Conservation (phyloP, 2,329 filamentous ascomycete genomes). For the Celoporthe dispersa region DNA sequence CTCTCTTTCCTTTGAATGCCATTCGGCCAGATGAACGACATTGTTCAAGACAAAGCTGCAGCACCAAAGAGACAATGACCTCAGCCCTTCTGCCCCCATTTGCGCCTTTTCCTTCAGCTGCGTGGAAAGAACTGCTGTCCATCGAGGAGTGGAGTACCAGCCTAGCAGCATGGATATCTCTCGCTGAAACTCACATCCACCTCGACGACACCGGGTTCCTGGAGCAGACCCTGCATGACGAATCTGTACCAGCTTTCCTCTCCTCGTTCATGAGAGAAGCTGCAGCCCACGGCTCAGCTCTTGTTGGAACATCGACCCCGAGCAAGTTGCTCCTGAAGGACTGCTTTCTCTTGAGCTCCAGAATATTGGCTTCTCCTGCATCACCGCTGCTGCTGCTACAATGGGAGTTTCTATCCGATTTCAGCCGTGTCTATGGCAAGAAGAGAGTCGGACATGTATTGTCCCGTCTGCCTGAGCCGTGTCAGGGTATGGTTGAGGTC, state of each 20-base stretch:
- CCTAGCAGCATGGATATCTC: conserved; percentile 74
- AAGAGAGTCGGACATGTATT: conserved; percentile 60
- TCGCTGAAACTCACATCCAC: conserved; percentile 68
- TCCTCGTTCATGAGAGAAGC: conserved; percentile 66
- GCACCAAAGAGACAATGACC: conserved; percentile 37
- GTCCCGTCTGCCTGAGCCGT: conserved; percentile 54
- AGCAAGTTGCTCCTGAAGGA: conserved; percentile 60
- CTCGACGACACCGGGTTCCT: conserved; percentile 61
- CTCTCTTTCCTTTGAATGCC: background rate
- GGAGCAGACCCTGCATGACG: conserved; percentile 55
- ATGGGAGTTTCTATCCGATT: conserved; percentile 71
- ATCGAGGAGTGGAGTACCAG: conserved; percentile 77
- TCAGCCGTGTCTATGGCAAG: conserved; percentile 70
- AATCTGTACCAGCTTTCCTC: conserved; percentile 67
- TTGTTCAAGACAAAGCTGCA: background rate
- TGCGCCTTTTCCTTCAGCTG: conserved; percentile 74
- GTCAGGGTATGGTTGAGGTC: conserved; percentile 54
- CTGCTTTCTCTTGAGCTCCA: conserved; percentile 66
- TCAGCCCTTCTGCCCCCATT: conserved; percentile 66
- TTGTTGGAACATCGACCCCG: conserved; percentile 41
- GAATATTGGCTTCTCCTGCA: conserved; percentile 53
- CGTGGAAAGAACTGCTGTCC: conserved; percentile 68
- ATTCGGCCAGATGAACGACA: background rate
- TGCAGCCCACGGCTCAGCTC: conserved; percentile 42
- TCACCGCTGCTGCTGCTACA: conserved; percentile 55